phyloP scores from a whole-genome alignment of 148 eudicot species.

The Fagopyrum esculentum region DNA sequence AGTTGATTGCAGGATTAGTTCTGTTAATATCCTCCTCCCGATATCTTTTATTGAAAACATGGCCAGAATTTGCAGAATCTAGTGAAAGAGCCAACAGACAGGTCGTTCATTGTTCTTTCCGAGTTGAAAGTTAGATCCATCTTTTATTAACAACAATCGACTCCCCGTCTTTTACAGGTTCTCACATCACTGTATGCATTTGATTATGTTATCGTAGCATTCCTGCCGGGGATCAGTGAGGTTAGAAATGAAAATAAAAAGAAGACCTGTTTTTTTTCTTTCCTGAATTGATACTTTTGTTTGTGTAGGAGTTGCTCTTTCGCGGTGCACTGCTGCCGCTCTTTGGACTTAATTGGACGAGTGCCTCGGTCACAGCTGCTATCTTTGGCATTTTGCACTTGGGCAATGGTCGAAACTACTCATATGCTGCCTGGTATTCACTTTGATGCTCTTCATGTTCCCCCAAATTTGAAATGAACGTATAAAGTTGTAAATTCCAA shows the following conservation, averaged over 20 bases:
- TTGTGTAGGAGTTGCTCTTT: slow-evolving; percentile 67
- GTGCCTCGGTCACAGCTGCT: slow-evolving; percentile 55
- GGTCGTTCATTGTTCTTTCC: slow-evolving; percentile 29
- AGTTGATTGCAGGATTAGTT: slow-evolving; percentile 59
- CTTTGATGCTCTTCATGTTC: neutral
- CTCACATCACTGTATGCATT: slow-evolving; percentile 62
- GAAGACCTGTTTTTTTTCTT: neutral
- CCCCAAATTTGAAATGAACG: neutral
- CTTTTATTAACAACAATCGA: neutral
- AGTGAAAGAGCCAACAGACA: slow-evolving; percentile 83
- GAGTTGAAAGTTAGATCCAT: no score
- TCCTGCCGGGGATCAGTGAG: slow-evolving; percentile 87
- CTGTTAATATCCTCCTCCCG: slow-evolving; percentile 63
- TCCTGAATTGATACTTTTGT: neutral
- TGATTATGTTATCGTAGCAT: slow-evolving; percentile 71
- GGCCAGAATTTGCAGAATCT: slow-evolving; percentile 87
- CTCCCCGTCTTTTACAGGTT: slow-evolving; percentile 41
- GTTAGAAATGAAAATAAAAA: slow-evolving; percentile 24
- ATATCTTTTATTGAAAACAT: slow-evolving; percentile 53
- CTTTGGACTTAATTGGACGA: slow-evolving; percentile 56
- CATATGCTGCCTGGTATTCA: slow-evolving; percentile 74
- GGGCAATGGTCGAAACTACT: slow-evolving; percentile 75
- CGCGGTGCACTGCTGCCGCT: slow-evolving; percentile 87
- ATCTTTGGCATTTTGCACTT: slow-evolving; percentile 75
- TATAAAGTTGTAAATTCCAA: neutral